These are phyloP conservation scores for Aspergillus aculeatus DNA, from an alignment of 2,329 filamentous ascomycete genomes.

Conservation along the genomic window DNA sequence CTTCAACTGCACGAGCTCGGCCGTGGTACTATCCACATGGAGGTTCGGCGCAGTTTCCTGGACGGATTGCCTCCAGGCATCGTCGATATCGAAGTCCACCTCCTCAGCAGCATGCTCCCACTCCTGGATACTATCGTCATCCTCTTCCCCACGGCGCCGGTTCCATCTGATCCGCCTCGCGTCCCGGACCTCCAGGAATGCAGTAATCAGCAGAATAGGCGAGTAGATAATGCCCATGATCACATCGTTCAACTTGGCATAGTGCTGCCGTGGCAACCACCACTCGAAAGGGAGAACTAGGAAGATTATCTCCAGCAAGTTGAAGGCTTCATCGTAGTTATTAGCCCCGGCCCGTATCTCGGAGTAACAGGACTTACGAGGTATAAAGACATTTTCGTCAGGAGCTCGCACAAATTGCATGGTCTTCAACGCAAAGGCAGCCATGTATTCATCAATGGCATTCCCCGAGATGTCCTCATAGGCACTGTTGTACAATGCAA, in stretches of 20 bases:
- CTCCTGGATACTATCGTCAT: slow-evolving; percentile 85
- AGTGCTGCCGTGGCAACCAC: slow-evolving; percentile 77
- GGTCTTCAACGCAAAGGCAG: slow-evolving; percentile 88
- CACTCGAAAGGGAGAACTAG: slow-evolving; percentile 84
- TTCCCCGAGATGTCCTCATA: slow-evolving; percentile 94
- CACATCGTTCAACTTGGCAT: slow-evolving; percentile 80
- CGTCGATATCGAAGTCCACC: slow-evolving; percentile 74
- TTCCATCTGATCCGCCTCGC: slow-evolving; percentile 70
- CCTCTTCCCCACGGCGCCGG: slow-evolving; percentile 74
- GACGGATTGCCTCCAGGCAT: slow-evolving; percentile 79
- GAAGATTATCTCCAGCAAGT: slow-evolving; percentile 81
- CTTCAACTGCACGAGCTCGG: slow-evolving; percentile 56
- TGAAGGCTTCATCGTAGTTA: slow-evolving; percentile 60
- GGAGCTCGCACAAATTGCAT: slow-evolving; percentile 96
- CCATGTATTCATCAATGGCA: slow-evolving; percentile 92
- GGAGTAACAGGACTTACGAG: slow-evolving; percentile 51
- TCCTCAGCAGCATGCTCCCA: slow-evolving; percentile 79
- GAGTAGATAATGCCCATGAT: slow-evolving; percentile 86
- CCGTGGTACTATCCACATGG: slow-evolving; percentile 71
- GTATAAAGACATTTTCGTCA: slow-evolving; percentile 97
- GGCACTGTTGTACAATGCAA: slow-evolving; percentile 93
- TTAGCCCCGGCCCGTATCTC: not conserved
- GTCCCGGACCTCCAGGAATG: slow-evolving; percentile 65
- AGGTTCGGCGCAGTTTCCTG: slow-evolving; percentile 75
- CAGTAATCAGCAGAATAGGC: slow-evolving; percentile 76